These are phyloP conservation scores for Alternaria atra DNA, from an alignment of 2,329 filamentous ascomycete genomes.

Conservation along the genomic window DNA sequence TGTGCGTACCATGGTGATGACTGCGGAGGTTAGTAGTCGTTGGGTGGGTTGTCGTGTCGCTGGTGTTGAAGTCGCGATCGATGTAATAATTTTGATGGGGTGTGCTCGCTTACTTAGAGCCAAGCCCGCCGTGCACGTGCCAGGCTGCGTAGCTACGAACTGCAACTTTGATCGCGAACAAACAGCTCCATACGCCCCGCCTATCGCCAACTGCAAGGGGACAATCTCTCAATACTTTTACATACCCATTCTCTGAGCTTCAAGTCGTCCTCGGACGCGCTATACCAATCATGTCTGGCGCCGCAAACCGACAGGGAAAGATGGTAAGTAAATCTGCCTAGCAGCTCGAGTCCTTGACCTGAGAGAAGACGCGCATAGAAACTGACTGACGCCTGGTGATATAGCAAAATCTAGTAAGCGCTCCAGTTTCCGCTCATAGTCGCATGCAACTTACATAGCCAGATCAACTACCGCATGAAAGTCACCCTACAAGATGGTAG, in stretches of 20 bases:
- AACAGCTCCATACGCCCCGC: constrained; percentile 39
- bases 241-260: constrained; percentile 10
- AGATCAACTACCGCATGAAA: constrained; percentile 99
- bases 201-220: constrained; percentile 27
- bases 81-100: constrained; percentile 31
- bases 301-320: constrained; percentile 92
- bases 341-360: constrained; percentile 46
- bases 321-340: constrained; percentile 77
- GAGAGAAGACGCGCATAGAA: constrained; percentile 56
- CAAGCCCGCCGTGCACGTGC: constrained; percentile 9
- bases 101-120: constrained; percentile 17
- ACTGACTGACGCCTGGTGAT: constrained; percentile 54
- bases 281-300: constrained; percentile 53
- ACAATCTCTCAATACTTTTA: constrained; percentile 13
- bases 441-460: constrained; percentile 32
- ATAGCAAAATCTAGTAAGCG: constrained; percentile 72
- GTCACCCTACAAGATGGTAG: constrained; percentile 93
- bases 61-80: constrained; percentile 30
- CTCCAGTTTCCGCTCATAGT: constrained; percentile 25
- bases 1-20: constrained; percentile 52
- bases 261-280: constrained; percentile 57
- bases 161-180: constrained; percentile 23
- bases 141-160: constrained; percentile 19
- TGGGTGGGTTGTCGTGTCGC: constrained; percentile 42
- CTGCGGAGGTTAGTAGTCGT: constrained; percentile 50